Base-by-base conservation (phyloP, 2,329 filamentous ascomycete species). In the Epichloe coenophiala region DNA sequence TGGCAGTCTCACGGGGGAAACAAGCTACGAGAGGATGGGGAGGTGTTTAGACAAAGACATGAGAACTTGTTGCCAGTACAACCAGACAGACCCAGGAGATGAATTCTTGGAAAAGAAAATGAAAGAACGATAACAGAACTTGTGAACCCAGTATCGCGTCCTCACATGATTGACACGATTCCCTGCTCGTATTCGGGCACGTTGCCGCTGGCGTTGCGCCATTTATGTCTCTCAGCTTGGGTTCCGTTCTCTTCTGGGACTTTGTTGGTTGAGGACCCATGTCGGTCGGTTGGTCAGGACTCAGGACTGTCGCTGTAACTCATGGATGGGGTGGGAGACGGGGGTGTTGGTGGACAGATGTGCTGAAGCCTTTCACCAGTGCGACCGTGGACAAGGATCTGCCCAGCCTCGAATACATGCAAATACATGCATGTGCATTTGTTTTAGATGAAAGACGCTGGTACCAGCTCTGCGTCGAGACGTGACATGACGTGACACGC, bases 41-140 rank as follows among this genome's bases (percentile, higher is more conserved):
- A 23, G 27, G 43, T 39, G 44, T 44, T 47, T 47, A 50, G 46
- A 48, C 50, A 49, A 45, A 48, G 37, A 45, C 35, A 27, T 49
- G 35, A 45, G 41, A 44, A 44, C 36, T 42, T 15, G 38, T 12
- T 49, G 42, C 35, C 36, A 27, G 48, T 38, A 45, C 48, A 49
- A 35, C 38, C 48, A 40, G 48, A 41, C 48, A 33, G 41, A 21
- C 12, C 9, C 27, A 31, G 23, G 23, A 11, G n/a, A 19, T 8
- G 43, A 21, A 31, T 2, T 19, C 5, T 35, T 12, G 17, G 12
- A 45, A 5, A 5, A 19, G 12, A 37, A 36, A 37, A 27, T 27
- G 21, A 27, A 27, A 6, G 17, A 17, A 17, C 23, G 13, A 43
- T 11, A 17, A 27, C 12, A 27, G 41, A 15, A 27, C 11, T 8